Percentiles rank a stretch among this genome's conserved stretches.
These are phyloP conservation scores for Theileria orientalis DNA, from an alignment of 169 alveolate genomes.

Conservation along the genomic window DNA sequence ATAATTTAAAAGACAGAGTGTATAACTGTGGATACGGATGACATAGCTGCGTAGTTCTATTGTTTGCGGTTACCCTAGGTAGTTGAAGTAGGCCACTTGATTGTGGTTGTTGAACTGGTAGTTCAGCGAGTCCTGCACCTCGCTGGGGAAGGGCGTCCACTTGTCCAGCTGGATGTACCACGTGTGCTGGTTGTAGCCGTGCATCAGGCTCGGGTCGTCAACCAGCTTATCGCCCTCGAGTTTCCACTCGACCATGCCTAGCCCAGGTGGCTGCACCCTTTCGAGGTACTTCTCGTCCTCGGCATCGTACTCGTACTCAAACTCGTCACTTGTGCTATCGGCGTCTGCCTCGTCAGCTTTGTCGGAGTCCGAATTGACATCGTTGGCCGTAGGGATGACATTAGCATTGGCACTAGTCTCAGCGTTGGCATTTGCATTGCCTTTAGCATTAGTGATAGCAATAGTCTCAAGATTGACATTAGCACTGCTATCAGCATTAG, in stretches of 20 bases:
- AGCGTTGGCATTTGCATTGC: neutral
- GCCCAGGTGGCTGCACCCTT: neutral
- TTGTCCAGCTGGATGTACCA: neutral
- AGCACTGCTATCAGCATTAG: neutral
- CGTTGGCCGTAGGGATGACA: too few species aligned
- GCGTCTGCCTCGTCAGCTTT: too few species aligned
- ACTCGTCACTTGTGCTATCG: neutral
- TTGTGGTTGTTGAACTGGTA: constrained; percentile 26
- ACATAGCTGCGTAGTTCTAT: too few species aligned
- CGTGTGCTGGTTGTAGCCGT: constrained; percentile 20
- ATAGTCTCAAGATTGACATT: neutral
- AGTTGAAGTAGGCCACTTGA: constrained; percentile 36
- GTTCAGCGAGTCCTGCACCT: constrained; percentile 32
- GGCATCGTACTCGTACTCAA: neutral
- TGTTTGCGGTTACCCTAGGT: constrained; percentile 3
- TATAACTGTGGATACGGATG: too few species aligned
- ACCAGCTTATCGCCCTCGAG: neutral
- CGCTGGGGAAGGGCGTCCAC: constrained; percentile 27
- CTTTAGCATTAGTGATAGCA: neutral
- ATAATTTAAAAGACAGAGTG: too few species aligned
- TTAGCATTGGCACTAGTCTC: neutral
- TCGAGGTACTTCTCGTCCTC: neutral
- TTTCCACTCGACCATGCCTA: neutral
- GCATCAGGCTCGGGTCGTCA: constrained; percentile 15
- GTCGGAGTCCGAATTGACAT: too few species aligned